Conservation (phyloP, 108 stramenopile genomes). For the Nitzschia sp. region DNA sequence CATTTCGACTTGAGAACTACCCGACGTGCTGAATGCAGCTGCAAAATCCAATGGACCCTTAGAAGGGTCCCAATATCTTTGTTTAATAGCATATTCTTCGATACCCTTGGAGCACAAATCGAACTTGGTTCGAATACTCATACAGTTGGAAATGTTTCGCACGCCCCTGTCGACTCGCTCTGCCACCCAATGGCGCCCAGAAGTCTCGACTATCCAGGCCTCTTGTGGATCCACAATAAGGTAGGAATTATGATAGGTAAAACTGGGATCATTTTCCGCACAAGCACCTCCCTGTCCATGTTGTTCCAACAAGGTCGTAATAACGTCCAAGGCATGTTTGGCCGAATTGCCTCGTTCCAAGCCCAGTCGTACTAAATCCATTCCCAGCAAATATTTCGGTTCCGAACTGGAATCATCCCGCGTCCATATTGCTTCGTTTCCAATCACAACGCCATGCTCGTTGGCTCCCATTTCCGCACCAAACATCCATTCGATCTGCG, state of each 20-base stretch:
- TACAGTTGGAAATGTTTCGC: constrained; percentile 61
- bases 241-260: constrained; percentile 64
- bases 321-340: constrained; percentile 40
- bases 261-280: constrained; percentile 49
- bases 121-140: constrained; percentile 50
- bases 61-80: constrained; percentile 22
- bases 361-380: constrained; percentile 62
- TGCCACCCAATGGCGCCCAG: constrained; percentile 64
- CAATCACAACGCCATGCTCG: constrained; percentile 58
- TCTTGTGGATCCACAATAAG: constrained; percentile 56
- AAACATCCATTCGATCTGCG: constrained; percentile 66
- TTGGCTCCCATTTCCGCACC: constrained; percentile 63
- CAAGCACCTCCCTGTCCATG: constrained; percentile 71
- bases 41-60: background rate
- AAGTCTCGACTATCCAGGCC: constrained; percentile 60
- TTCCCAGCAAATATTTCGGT: constrained; percentile 40
- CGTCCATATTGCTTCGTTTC: constrained; percentile 63
- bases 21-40: background rate
- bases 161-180: constrained; percentile 32
- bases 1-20: background rate
- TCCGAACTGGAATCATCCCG: background rate
- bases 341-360: constrained; percentile 52
- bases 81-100: constrained; percentile 30
- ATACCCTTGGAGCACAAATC: constrained; percentile 46
- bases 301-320: constrained; percentile 48